phyloP scores from a whole-genome alignment of 108 stramenopile species.

The Aureococcus anophagefferens region DNA sequence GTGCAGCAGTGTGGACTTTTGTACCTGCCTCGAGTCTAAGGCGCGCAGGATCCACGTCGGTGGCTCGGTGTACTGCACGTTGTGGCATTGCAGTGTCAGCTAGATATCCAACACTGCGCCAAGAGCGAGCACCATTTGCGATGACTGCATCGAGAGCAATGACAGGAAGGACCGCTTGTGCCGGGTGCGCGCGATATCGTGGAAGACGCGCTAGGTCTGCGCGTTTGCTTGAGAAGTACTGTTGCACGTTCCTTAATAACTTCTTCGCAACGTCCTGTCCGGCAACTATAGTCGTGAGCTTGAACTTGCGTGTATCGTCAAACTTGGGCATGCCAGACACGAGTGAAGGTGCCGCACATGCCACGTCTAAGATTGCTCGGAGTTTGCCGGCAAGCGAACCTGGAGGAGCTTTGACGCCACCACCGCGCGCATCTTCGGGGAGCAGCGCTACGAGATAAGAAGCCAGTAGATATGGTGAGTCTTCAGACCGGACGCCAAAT shows the following conservation, averaged over 20 bases:
- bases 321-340: slow-evolving; percentile 84
- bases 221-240: slow-evolving; percentile 38
- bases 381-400: slow-evolving; percentile 77
- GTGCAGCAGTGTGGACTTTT: too few species aligned
- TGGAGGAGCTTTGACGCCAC: slow-evolving; percentile 73
- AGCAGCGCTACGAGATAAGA: slow-evolving; percentile 73
- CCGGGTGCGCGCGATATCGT: too few species aligned
- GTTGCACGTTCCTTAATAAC: slow-evolving; percentile 58
- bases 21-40: too few species aligned
- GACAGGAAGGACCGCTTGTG: slow-evolving; percentile 53
- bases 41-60: too few species aligned
- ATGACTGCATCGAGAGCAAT: slow-evolving; percentile 48
- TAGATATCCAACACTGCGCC: slow-evolving; percentile 35
- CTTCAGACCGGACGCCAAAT: slow-evolving; percentile 82
- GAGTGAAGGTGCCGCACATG: slow-evolving; percentile 58
- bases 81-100: slow-evolving; percentile 32
- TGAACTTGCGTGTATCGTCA: slow-evolving; percentile 81
- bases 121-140: slow-evolving; percentile 29
- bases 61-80: too few species aligned
- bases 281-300: slow-evolving; percentile 83
- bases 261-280: slow-evolving; percentile 82
- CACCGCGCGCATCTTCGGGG: too few species aligned
- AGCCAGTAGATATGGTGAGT: slow-evolving; percentile 85
- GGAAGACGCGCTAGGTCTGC: too few species aligned
- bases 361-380: slow-evolving; percentile 79